Base-by-base conservation (phyloP, 129 eudicot genomes). In the Flaveria linearis region DNA sequence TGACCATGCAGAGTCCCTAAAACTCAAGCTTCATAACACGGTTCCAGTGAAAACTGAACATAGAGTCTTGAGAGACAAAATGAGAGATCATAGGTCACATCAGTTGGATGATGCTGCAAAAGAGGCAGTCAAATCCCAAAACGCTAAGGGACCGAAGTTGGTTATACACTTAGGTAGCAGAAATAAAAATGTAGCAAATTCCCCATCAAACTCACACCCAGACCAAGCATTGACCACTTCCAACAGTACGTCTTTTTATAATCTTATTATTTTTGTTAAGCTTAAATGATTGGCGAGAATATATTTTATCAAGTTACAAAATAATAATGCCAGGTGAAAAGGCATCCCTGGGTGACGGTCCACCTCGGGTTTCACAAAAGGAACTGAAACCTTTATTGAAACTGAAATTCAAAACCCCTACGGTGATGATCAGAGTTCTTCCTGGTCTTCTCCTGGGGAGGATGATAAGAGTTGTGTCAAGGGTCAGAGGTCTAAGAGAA, bases 401-500 rank as follows among this genome's bases (percentile, higher is more conserved):
- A 87, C 88, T 95, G 18, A 95, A 89, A 73, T 85, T 92, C 69
- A 95, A 86, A 95, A 86, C 79, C 88, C 89, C 4, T 81, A 84
- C 68, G 74, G 83, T 51, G 96, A 85, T 66, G 83, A 85, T 72
- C 88, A 81, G 69, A 85, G 77, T 78, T 73, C 90, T 78, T 73
- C 90, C 3, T 83, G 91, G 96, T 78, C 82, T 68, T 77, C 88
- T 76, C 81, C 77, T 23, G 86, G 88, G 69, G 91, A 91, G 82
- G 96, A 90, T 8, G 96, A 93, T 72, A 87, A 77, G 70, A 86
- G 90, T 80, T 84, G 73, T 47, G 89, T 86, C 20, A 91, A 92
- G 85, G 97, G 99, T 60, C 99, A 95, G 78, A 89, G 99, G 73
- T 95, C 99, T 41, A 95, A 95, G 82, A 75, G 99, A 72, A 91